Evolutionary conservation across 805 yeast genomes (phyloP).

Genomic region (Kuraishia cidri): DNA sequence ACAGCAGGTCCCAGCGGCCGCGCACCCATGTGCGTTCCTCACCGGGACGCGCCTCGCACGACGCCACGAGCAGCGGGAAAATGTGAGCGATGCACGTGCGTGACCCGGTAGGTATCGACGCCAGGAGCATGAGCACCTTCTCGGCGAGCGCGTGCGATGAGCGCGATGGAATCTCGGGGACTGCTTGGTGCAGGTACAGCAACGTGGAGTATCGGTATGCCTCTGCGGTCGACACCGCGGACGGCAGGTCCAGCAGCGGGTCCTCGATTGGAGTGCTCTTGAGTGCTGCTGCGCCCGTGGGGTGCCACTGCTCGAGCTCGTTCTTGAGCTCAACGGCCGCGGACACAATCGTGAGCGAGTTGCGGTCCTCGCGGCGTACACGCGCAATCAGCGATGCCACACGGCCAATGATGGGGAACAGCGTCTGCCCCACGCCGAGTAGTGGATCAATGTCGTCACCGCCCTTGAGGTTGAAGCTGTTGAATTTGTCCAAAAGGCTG

Average conservation of each 20-base stretch:
- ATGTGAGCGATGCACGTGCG: conserved; percentile 51
- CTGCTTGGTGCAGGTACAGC: conserved; percentile 58
- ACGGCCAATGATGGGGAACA: conserved; percentile 56
- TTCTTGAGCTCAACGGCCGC: conserved; percentile 44
- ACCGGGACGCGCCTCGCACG: conserved; percentile 52
- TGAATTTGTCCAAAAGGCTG: conserved; percentile 28
- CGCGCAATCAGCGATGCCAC: conserved; percentile 48
- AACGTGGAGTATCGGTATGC: conserved; percentile 55
- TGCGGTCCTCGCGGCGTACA: conserved; percentile 30
- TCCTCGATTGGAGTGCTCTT: conserved; percentile 28
- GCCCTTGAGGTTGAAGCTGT: conserved; percentile 21
- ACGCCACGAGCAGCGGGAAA: conserved; percentile 54
- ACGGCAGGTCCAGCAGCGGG: conserved; percentile 44
- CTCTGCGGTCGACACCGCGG: conserved; percentile 63
- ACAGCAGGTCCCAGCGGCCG: conserved; percentile 45
- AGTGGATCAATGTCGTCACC: conserved; percentile 49
- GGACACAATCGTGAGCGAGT: conserved; percentile 38
- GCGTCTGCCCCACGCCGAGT: conserved; percentile 56
- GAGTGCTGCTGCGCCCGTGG: conserved; percentile 25
- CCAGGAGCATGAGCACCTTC: conserved; percentile 48
- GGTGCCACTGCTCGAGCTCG: conserved; percentile 49
- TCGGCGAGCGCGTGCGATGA: conserved; percentile 49
- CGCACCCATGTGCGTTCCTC: conserved; percentile 58
- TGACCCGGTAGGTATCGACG: conserved; percentile 53
- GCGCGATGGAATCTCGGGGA: conserved; percentile 55